A percentile compares a stretch with the other conserved stretches of the same genome.
Evolutionary conservation across 257 asterid species (phyloP).

Genomic region (Paraleonurus japonicus): DNA sequence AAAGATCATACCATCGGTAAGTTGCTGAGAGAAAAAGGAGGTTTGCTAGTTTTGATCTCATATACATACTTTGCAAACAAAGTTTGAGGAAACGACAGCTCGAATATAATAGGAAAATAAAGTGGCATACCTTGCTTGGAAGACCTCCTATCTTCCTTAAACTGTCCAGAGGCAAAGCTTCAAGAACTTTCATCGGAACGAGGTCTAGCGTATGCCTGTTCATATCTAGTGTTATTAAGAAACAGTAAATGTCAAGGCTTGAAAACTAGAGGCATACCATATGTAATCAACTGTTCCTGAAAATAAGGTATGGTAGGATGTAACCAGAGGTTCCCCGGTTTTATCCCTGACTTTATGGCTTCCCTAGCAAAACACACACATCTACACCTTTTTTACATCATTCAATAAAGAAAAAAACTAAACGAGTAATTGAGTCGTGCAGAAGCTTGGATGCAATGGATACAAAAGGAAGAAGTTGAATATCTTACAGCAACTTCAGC

Average conservation of each 20-base stretch:
- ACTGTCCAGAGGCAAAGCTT: constrained; percentile 46
- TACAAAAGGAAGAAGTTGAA: constrained; percentile 11
- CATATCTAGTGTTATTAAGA: constrained; percentile 14
- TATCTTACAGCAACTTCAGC: constrained; percentile 65
- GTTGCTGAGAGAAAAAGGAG: neutral
- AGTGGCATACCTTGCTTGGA: constrained; percentile 61
- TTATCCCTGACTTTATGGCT: constrained; percentile 58
- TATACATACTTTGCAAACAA: neutral
- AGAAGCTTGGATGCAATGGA: constrained; percentile 14
- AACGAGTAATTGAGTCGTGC: constrained; percentile 7
- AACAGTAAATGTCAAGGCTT: neutral
- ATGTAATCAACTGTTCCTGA: constrained; percentile 85
- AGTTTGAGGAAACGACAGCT: neutral
- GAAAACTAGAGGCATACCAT: constrained; percentile 49
- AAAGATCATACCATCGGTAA: too few species aligned
- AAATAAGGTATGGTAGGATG: constrained; percentile 71
- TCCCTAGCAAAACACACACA: constrained; percentile 48
- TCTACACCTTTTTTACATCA: neutral
- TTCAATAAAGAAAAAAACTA: neutral
- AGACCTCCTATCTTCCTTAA: constrained; percentile 67
- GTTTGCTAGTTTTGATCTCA: neutral
- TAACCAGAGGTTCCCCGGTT: constrained; percentile 77
- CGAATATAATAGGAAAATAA: neutral
- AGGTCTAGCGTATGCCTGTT: constrained; percentile 80
- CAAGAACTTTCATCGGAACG: constrained; percentile 77